Conservation (phyloP, 192 early-diverging fungal species). For the Coemansia sp. region DNA sequence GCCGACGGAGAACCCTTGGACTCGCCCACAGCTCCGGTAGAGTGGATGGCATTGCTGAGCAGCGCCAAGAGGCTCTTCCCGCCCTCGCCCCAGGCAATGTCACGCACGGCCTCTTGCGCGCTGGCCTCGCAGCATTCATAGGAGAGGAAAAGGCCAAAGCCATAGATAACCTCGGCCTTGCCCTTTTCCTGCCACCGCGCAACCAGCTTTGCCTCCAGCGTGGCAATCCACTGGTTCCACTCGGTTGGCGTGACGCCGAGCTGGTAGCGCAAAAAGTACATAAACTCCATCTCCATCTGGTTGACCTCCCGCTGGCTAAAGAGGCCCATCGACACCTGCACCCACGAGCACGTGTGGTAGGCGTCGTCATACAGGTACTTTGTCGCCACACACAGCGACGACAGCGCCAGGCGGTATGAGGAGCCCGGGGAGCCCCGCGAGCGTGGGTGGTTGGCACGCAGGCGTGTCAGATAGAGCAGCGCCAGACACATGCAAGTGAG, state of each 20-base stretch:
- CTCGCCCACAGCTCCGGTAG: slow-evolving; percentile 5
- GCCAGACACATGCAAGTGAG: slow-evolving; percentile 53
- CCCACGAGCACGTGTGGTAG: slow-evolving; percentile 67
- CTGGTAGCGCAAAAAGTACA: slow-evolving; percentile 55
- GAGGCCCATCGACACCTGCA: slow-evolving; percentile 55
- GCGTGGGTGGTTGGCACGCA: slow-evolving; percentile 53
- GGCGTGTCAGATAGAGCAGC: slow-evolving; percentile 54
- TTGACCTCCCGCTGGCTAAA: slow-evolving; percentile 59
- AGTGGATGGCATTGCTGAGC: slow-evolving; percentile 44
- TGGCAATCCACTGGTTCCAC: slow-evolving; percentile 55
- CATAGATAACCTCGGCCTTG: slow-evolving; percentile 47
- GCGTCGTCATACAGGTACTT: slow-evolving; percentile 69
- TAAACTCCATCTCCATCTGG: slow-evolving; percentile 64
- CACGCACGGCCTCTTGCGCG: slow-evolving; percentile 46
- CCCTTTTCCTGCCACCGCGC: slow-evolving; percentile 48
- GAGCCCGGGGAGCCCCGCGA: slow-evolving; percentile 55
- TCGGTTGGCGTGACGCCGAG: slow-evolving; percentile 52
- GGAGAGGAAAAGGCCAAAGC: slow-evolving; percentile 49
- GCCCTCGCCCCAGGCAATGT: slow-evolving; percentile 52
- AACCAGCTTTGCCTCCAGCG: slow-evolving; percentile 53
- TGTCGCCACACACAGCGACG: slow-evolving; percentile 63
- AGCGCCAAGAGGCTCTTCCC: slow-evolving; percentile 39
- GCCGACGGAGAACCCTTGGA: slow-evolving; percentile 46
- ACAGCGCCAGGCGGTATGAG: slow-evolving; percentile 62
- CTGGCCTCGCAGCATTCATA: slow-evolving; percentile 47